phyloP scores from a whole-genome alignment of 2,329 filamentous ascomycete species.

The Aureobasidium pullulans region DNA sequence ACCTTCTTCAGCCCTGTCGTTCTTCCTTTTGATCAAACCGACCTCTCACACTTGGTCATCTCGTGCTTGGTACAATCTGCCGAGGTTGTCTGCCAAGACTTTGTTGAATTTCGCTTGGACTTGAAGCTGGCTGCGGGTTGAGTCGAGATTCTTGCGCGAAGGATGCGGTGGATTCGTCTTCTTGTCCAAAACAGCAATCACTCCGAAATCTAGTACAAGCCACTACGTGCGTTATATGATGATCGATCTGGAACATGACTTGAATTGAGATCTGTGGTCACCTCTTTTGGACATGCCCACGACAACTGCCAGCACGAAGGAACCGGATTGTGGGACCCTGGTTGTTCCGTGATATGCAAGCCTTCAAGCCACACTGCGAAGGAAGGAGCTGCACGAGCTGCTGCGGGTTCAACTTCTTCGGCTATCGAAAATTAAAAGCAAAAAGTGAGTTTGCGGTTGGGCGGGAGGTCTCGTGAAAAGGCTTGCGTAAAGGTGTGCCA shows the following conservation, averaged over 20 bases:
- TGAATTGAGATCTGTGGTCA: not conserved
- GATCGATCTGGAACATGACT: not conserved
- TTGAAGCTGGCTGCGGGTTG: too few species aligned
- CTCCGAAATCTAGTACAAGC: not conserved
- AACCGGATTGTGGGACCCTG: not conserved
- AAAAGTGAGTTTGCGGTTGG: not conserved
- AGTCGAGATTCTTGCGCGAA: not conserved
- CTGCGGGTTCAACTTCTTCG: not conserved
- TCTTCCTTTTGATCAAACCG: not conserved
- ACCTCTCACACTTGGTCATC: not conserved
- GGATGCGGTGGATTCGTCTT: not conserved
- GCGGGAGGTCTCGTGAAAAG: not conserved
- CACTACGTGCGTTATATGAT: not conserved
- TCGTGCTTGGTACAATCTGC: not conserved
- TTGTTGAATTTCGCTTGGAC: not conserved
- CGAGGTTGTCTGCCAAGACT: not conserved
- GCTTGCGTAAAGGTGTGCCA: not conserved
- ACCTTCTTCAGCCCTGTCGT: conserved; percentile 5
- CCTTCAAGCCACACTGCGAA: not conserved
- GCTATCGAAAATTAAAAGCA: not conserved
- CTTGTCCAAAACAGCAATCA: not conserved
- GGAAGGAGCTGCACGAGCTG: not conserved
- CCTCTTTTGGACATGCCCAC: not conserved
- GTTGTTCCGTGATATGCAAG: not conserved
- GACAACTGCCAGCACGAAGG: not conserved